Evolutionary conservation across 495 filamentous ascomycete genomes (phyloP).

Genomic region (Recurvomyces mirabilis): DNA sequence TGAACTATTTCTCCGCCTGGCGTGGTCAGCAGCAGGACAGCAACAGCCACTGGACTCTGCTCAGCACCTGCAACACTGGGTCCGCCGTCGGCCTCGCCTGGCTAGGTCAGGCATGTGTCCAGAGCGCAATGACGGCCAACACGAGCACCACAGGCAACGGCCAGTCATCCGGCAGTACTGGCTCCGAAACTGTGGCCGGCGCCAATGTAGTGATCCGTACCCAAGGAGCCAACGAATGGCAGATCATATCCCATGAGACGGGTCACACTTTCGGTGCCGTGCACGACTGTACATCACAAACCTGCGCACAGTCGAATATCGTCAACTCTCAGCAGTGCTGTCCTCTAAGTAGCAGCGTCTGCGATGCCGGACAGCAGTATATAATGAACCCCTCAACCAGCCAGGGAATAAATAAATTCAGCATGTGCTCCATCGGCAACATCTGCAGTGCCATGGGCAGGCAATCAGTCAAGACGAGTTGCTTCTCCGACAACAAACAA

Average conservation of each 20-base stretch:
- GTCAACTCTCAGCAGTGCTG: slow-evolving; percentile 73
- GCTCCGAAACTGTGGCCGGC: slow-evolving; percentile 60
- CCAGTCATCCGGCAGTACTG: slow-evolving; percentile 33
- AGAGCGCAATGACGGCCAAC: slow-evolving; percentile 24
- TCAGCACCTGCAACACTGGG: slow-evolving; percentile 75
- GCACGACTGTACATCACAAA: slow-evolving; percentile 67
- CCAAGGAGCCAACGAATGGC: slow-evolving; percentile 61
- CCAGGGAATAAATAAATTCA: slow-evolving; percentile 62
- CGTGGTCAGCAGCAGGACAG: slow-evolving; percentile 58
- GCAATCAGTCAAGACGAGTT: slow-evolving; percentile 63
- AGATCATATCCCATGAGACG: slow-evolving; percentile 91
- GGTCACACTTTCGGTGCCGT: slow-evolving; percentile 95
- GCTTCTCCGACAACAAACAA: slow-evolving; percentile 70
- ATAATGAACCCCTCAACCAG: slow-evolving; percentile 94
- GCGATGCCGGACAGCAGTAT: slow-evolving; percentile 64
- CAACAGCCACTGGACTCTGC: slow-evolving; percentile 88
- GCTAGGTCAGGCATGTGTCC: slow-evolving; percentile 77
- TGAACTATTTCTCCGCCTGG: slow-evolving; percentile 86
- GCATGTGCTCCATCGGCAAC: slow-evolving; percentile 80
- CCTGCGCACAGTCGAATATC: slow-evolving; percentile 51
- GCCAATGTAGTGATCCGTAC: slow-evolving; percentile 87
- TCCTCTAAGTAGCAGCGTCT: slow-evolving; percentile 56
- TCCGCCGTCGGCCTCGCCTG: slow-evolving; percentile 87
- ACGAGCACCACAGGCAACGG: slow-evolving; percentile 28
- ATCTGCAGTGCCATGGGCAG: slow-evolving; percentile 83